Evolutionary conservation across 2,329 filamentous ascomycete species (phyloP), one percentile per base, ranked within the genome.

Genomic region (Periconia sp.): DNA sequence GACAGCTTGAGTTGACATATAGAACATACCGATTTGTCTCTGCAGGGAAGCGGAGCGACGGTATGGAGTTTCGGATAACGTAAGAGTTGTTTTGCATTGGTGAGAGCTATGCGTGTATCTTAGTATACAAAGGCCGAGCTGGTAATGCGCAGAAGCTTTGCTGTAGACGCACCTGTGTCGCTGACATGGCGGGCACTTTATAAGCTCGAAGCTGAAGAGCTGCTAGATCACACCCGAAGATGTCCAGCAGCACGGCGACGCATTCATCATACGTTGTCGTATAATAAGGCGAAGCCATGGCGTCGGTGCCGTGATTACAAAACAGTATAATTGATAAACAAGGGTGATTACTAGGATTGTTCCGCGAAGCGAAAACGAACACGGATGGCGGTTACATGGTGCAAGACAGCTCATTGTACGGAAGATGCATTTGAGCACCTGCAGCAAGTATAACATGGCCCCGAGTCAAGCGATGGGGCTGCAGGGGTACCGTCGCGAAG

Each of bases 1-100:
- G 84, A 52, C 84, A 87, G 5, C 77, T 78, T 4, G 76, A 75
- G 28, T 81, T 80, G 32, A 85, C 63, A 60, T 86, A 87, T 4
- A 87, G 69, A 0, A 77, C 79, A 68, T 86, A 87, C 13, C 84
- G 79, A 36, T 76, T 78, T 44, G 76, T 78, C 48, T 84, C 81
- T 0, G 83, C 76, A 0, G 83, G 78, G 46, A 83, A 86, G 15
- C 71, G 69, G 2, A 78, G 73, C 4, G 69, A 75, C 1, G 81
- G 84, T 36, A 87, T 71, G 44, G 65, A 75, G 49, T 78, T 69
- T 8, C 83, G 79, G 57, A 86, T 86, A 1, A 68, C 63, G 36
- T 79, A 80, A 28, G 74, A 71, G 16, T 35, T 21, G 15, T 36
- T 30, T 31, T 38, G 35, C 17, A 56, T 18, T 8, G 17, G 12